Evolutionary conservation across 1,139 yeast genomes (phyloP), one percentile per base, ranked within the genome.

Genomic region (Pichia norvegensis): DNA sequence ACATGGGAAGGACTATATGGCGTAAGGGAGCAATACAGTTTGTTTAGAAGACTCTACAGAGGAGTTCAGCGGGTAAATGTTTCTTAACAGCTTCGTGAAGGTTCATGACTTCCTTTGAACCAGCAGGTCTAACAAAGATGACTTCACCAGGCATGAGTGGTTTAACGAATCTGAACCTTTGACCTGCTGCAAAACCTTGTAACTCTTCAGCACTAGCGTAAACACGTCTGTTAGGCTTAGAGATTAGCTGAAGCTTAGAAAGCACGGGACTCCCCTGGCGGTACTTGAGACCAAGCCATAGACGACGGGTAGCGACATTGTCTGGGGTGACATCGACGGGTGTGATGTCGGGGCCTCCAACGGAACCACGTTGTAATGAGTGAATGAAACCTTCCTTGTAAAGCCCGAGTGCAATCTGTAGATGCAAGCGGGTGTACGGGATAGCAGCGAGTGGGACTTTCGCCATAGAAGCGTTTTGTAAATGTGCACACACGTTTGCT

Each of bases 141-240:
- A 86, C 74, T 65, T 92, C 99, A 27, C 97, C 96, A 1, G 96
- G 94, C 60, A 84, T 88, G 46, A 87, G 69, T 1, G 97, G 95
- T 57, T 78, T 76, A 52, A 90, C 79, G 56, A 78, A 73, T 67
- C 95, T 76, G 20, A 86, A 83, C 22, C 79, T 75, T 49, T 76
- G 69, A 4, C 98, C 97, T 8, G 82, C 72, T 17, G 95, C 85
- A 54, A 92, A 73, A 23, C 79, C 78, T 59, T 76, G 75, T 49
- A 92, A 68, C 56, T 88, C 95, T 6, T 76, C 72, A 21, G 72
- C 67, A 3, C 74, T 68, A 58, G 88, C 78, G 55, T 73, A 67
- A 27, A 88, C 84, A 61, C 81, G 74, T 62, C 92, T 74, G 57
- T 85, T 86, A 40, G 98, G 98, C 60, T 82, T 88, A 45, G 94